These are phyloP conservation scores for Margaritispora aquatica DNA, from an alignment of 495 filamentous ascomycete species.

Conservation along the genomic window DNA sequence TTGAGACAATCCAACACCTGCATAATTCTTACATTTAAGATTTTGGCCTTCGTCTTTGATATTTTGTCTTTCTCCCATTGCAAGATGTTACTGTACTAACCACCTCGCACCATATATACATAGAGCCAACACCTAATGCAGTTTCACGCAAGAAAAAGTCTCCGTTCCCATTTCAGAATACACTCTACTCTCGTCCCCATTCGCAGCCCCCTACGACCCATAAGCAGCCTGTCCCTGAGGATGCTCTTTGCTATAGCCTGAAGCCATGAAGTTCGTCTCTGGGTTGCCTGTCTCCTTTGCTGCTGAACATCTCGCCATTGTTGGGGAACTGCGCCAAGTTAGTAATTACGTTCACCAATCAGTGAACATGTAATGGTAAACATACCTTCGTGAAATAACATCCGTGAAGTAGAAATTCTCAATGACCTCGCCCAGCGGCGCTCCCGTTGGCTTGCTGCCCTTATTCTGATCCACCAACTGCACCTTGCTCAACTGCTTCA, in stretches of 20 bases:
- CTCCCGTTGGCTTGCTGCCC: slow-evolving; percentile 58
- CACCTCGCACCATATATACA: slow-evolving; percentile 27
- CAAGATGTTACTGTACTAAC: slow-evolving; percentile 23
- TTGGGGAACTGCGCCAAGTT: slow-evolving; percentile 68
- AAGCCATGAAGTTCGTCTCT: slow-evolving; percentile 80
- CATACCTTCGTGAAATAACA: slow-evolving; percentile 85
- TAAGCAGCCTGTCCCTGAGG: slow-evolving; percentile 21
- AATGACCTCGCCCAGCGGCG: slow-evolving; percentile 73
- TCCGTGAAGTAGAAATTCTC: slow-evolving; percentile 98
- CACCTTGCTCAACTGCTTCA: slow-evolving; percentile 72
- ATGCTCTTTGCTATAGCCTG: slow-evolving; percentile 37
- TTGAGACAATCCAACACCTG: no score
- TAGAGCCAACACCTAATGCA: slow-evolving; percentile 20
- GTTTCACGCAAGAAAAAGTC: slow-evolving; percentile 1
- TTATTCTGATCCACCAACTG: slow-evolving; percentile 96
- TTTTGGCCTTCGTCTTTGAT: slow-evolving; percentile 3
- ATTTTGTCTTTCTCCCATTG: slow-evolving; percentile 14
- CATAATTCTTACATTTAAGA: not conserved
- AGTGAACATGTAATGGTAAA: no score
- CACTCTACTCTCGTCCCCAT: no score
- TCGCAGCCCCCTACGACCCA: slow-evolving; percentile 6
- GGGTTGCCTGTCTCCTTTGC: slow-evolving; percentile 66
- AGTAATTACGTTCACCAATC: no score
- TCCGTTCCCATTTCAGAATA: slow-evolving; percentile 16
- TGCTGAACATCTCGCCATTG: slow-evolving; percentile 92